Evolutionary conservation across 768 basidiomycete genomes (phyloP).

Genomic region (Rhizopogon vinicolor): DNA sequence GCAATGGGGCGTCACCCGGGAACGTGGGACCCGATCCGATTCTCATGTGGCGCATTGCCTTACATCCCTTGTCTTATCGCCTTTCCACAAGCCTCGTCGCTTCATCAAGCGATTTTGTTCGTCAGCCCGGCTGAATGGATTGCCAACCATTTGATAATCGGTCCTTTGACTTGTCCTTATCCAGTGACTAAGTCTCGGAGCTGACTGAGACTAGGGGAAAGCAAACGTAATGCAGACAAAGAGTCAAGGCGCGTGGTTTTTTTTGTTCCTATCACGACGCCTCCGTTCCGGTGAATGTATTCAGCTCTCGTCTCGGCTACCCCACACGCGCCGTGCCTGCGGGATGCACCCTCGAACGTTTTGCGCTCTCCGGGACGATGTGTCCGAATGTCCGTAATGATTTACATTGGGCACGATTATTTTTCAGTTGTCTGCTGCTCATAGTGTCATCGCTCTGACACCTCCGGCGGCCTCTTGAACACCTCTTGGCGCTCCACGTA

Average conservation of each 20-base stretch:
- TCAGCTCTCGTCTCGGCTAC: not conserved
- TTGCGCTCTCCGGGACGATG: not conserved
- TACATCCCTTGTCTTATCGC: not conserved
- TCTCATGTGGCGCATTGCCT: not conserved
- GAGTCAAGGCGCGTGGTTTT: slow-evolving; percentile 21
- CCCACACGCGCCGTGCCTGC: not conserved
- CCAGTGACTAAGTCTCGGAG: not conserved
- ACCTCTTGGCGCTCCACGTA: not conserved
- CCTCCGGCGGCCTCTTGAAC: not conserved
- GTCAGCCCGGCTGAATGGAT: not conserved
- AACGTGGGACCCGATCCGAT: not conserved
- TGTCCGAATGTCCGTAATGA: not conserved
- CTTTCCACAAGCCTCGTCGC: not conserved
- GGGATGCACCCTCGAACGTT: slow-evolving; percentile 1
- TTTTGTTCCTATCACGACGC: slow-evolving; percentile 19
- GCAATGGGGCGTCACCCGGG: not conserved
- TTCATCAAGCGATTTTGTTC: not conserved
- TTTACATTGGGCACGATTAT: not conserved
- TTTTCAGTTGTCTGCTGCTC: not conserved
- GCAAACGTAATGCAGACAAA: not conserved
- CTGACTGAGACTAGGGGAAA: not conserved
- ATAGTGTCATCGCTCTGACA: not conserved
- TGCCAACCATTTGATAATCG: not conserved
- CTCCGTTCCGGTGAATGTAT: not conserved
- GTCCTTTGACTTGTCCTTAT: not conserved